phyloP scores from a whole-genome alignment of 176 grass and related monocot species.

The Areca catechu region DNA sequence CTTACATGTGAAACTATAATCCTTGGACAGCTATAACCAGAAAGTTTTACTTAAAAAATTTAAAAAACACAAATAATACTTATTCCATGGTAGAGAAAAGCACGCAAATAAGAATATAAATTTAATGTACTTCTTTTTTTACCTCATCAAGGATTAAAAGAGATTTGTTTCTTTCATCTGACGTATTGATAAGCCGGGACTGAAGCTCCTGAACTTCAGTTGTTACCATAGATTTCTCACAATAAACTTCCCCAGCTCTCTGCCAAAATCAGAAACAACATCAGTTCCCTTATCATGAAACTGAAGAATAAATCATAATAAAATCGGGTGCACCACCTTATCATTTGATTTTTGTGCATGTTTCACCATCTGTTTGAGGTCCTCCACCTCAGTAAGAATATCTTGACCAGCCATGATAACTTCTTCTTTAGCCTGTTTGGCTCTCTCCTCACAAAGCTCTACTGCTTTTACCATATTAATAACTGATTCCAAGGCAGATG shows the following conservation, averaged over 20 bases:
- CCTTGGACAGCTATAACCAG: no score
- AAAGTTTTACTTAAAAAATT: no score
- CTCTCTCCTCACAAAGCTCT: constrained; percentile 46
- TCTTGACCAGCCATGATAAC: constrained; percentile 29
- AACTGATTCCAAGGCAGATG: constrained; percentile 34
- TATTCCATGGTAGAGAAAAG: no score
- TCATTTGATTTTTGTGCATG: constrained; percentile 36
- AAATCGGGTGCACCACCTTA: constrained; percentile 25
- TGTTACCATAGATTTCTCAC: constrained; percentile 35
- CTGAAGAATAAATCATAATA: constrained; percentile 2
- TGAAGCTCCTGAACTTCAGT: constrained; percentile 36
- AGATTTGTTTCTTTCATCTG: constrained; percentile 35
- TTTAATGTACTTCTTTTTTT: not conserved
- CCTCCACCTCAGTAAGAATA: constrained; percentile 24
- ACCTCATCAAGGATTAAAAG: constrained; percentile 38
- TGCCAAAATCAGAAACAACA: constrained; percentile 21
- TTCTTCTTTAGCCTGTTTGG: constrained; percentile 36
- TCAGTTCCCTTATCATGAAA: constrained; percentile 16
- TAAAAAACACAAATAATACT: no score
- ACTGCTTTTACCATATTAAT: constrained; percentile 43
- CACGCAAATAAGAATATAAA: no score
- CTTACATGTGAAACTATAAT: no score
- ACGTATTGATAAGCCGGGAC: constrained; percentile 33
- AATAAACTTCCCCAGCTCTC: constrained; percentile 26
- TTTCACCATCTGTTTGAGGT: constrained; percentile 31